Percentiles rank a stretch among this genome's conserved stretches.
Conservation (phyloP, 2,329 filamentous ascomycete species). For the Dactylella cylindrospora region DNA sequence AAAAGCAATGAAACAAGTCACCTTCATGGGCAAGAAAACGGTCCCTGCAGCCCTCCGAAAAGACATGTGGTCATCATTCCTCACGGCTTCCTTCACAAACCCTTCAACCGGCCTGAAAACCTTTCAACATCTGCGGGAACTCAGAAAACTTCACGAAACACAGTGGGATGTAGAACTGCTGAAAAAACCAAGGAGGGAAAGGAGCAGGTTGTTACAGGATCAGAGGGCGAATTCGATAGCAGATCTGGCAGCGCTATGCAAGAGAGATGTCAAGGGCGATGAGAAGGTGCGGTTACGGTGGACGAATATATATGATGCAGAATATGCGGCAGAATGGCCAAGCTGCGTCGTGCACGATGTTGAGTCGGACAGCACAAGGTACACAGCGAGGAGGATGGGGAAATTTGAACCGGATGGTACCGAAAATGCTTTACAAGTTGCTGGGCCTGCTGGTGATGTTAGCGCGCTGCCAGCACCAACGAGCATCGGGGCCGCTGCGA, state of each 20-base stretch:
- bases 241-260: conserved; percentile 62
- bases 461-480: too few species aligned
- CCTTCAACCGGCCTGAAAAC: conserved; percentile 62
- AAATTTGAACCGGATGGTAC: conserved; percentile 14
- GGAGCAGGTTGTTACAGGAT: conserved; percentile 60
- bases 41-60: conserved; percentile 65
- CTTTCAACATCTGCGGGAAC: conserved; percentile 66
- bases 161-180: conserved; percentile 60
- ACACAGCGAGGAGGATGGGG: conserved; percentile 28
- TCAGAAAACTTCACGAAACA: conserved; percentile 64
- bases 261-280: conserved; percentile 14
- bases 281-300: conserved; percentile 49
- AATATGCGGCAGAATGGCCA: conserved; percentile 52
- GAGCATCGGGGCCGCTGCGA: too few species aligned
- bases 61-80: conserved; percentile 67
- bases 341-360: conserved; percentile 51
- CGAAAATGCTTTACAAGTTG: too few species aligned
- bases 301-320: conserved; percentile 51
- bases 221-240: conserved; percentile 65
- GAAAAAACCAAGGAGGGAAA: conserved; percentile 52
- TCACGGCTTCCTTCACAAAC: conserved; percentile 62
- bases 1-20: conserved; percentile 61
- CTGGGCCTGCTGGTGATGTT: too few species aligned
- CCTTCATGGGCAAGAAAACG: conserved; percentile 69
- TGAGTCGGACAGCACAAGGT: conserved; percentile 18